Evolutionary conservation across 2,329 filamentous ascomycete genomes (phyloP), one percentile per base, ranked within the genome.

Genomic region (Penicillium thymicola): DNA sequence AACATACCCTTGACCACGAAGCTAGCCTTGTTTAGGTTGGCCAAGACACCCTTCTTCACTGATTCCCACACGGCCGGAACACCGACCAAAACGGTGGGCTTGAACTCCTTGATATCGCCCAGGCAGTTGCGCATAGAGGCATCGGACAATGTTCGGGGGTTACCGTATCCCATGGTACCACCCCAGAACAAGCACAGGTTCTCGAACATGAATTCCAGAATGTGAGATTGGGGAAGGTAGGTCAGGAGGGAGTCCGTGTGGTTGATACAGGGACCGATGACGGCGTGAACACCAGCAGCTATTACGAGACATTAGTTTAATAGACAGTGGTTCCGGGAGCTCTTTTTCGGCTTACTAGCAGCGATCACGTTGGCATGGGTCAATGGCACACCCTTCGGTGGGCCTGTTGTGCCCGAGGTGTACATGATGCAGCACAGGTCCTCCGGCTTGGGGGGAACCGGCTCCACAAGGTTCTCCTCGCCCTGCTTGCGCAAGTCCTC

Each of bases 21-120:
- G 67, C 86, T 87, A 59, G 88, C 83, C 56, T 82, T 79, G 70
- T 89, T 88, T 58, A 97, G 87, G 75, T 92, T 91, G 67, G 80
- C 77, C 62, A 93, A 80, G 67, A 99, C 89, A 53, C 94, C 94
- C 81, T 99, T 99, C 81, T 92, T 93, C 68, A 99, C 89, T 1
- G 90, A 92, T 78, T 99, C 94, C 92, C 93, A 99, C 32, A 99
- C 89, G 57, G 95, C 92, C 2, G 94, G 94, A 3, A 99, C 94
- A 73, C 94, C 94, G 38, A 97, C 89, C 72, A 99, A 84, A 70
- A 97, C 84, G 2, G 92, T 95, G 1, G 94, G 94, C 66, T 84
- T 84, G 72, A 97, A 89, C 70, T 97, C 92, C 59, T 89, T 89
- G 77, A 99, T 96, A 67, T 99, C 94, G 65, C 94, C 93, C 65